Evolutionary conservation across 75 land plant species (phyloP).

Genomic region (Selaginella tamariscina): DNA sequence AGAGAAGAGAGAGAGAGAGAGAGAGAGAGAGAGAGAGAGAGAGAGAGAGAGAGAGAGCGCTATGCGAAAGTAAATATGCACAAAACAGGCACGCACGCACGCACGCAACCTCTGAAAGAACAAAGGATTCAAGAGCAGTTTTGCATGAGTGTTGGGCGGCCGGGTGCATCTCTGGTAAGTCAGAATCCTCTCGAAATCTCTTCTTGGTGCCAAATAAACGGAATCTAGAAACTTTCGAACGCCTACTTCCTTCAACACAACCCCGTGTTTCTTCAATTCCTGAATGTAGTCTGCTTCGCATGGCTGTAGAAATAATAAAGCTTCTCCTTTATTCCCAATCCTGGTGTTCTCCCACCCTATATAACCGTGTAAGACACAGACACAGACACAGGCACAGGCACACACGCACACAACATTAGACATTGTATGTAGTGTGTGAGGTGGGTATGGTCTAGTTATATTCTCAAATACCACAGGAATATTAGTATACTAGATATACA

Average conservation of each 20-base stretch:
- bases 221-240: constrained; percentile 35
- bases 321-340: constrained; percentile 81
- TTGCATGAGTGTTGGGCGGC: constrained; percentile 46
- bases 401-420: too few species aligned
- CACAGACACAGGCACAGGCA: too few species aligned
- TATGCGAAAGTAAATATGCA: too few species aligned
- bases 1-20: too few species aligned
- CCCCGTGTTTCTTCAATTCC: constrained; percentile 74
- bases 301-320: constrained; percentile 74
- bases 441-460: too few species aligned
- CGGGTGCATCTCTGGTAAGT: constrained; percentile 62
- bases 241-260: constrained; percentile 53
- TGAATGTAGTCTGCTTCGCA: constrained; percentile 70
- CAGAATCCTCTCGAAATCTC: constrained; percentile 20
- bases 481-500: too few species aligned
- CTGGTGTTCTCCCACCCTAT: constrained; percentile 97
- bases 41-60: too few species aligned
- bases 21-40: too few species aligned
- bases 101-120: constrained; percentile 47
- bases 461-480: too few species aligned
- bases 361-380: too few species aligned
- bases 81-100: too few species aligned
- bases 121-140: constrained; percentile 61
- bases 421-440: too few species aligned
- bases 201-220: constrained; percentile 28